Evolutionary conservation across 495 filamentous ascomycete species (phyloP), one percentile per base, ranked within the genome.

Genomic region (Chaetomidium leptoderma): DNA sequence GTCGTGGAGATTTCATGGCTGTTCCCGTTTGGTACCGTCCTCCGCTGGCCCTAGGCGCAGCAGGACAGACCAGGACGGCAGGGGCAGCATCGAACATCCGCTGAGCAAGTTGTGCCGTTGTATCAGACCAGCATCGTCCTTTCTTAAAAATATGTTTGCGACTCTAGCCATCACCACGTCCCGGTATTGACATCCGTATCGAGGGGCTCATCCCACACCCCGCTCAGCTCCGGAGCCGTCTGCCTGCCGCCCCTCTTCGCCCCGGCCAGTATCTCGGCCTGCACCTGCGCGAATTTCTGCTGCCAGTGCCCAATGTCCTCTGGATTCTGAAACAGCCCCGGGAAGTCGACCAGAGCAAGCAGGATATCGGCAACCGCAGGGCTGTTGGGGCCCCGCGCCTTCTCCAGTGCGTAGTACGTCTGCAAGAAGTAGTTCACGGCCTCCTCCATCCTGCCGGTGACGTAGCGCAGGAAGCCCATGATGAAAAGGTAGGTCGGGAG

Each of bases 391-490:
- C 54, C 54, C 2, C 43, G 17, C 11, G 44, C 26, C 33, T 48
- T 47, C 24, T 48, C 54, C 6, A 56, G 54, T 16, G 35, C 54
- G 23, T 4, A 21, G 54, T 56, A 56, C 11, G 54, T 56, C 44
- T 40, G 43, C 23, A 56, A 5, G 9, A 56, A 56, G 54, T 56
- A 56, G 26, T 56, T 56, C 16, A 56, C 54, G 8, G 54, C 54
- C 35, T 56, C 54, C 3, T 55, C 43, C 43, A 30, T 46, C 13
- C 54, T 6, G 32, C 43, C 23, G 3, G 54, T 56, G 32, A 48
- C 43, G 21, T 56, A 48, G 23, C 54, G 33, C 3, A 48, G 16
- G 16, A 56, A 56, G 43, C 54, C 54, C 44, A 40, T 48, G 54
- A 56, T 37, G 54, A 56, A 56, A 33, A 56, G 44, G 24, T 56